Percentiles rank a stretch among this genome's conserved stretches.
phyloP scores from a whole-genome alignment of 2,329 filamentous ascomycete genomes.

The Pseudocercospora cruenta region DNA sequence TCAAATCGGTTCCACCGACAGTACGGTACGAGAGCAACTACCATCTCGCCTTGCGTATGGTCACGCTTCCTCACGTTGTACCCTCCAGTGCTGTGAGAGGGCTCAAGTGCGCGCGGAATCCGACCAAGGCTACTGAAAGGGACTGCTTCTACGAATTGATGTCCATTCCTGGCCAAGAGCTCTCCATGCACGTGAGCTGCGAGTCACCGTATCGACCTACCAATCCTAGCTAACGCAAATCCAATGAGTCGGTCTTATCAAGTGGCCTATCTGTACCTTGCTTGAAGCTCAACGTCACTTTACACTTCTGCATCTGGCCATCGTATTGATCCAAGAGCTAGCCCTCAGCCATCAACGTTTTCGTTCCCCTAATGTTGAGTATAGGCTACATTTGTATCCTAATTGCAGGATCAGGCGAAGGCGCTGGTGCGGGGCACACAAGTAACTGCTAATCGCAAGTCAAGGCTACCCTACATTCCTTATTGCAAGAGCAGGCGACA shows the following conservation, averaged over 20 bases:
- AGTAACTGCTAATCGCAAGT: neutral
- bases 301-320: neutral
- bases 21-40: too few species aligned
- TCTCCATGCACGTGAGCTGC: neutral
- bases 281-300: neutral
- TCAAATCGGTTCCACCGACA: too few species aligned
- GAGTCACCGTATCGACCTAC: conserved; percentile 13
- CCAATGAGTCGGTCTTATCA: neutral
- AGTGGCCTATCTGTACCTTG: conserved; percentile 9
- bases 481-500: neutral
- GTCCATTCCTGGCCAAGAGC: neutral
- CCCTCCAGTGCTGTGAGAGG: neutral
- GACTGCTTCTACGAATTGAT: neutral
- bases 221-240: neutral
- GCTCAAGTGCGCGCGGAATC: too few species aligned
- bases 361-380: neutral
- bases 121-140: neutral
- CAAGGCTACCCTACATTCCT: neutral
- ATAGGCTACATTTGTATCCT: neutral
- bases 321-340: neutral
- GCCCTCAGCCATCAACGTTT: neutral
- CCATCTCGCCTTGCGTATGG: too few species aligned
- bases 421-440: neutral
- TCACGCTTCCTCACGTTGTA: neutral
- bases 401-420: neutral